Evolutionary conservation across 441 rosid genomes (phyloP).

Genomic region (Theobroma grandiflorum): DNA sequence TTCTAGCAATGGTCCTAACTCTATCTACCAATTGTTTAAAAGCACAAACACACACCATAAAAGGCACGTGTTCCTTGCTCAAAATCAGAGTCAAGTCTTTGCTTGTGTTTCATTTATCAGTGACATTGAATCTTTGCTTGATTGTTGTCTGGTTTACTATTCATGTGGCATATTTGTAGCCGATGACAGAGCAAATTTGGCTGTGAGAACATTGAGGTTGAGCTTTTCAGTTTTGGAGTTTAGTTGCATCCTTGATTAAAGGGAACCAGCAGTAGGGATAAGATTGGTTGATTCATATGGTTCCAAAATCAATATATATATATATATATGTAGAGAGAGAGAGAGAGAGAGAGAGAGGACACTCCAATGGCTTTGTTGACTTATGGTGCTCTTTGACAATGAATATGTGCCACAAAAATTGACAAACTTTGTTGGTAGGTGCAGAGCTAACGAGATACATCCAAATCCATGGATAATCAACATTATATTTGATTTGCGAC

Average conservation of each 20-base stretch:
- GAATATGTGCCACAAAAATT: not conserved
- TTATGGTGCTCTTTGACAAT: not conserved
- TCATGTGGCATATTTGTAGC: not conserved
- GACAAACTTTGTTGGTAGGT: not conserved
- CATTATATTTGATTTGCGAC: not conserved
- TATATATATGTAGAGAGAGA: not conserved
- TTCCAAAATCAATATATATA: not conserved
- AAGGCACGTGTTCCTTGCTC: not conserved
- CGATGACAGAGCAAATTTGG: not conserved
- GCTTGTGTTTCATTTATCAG: not conserved
- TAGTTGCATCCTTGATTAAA: not conserved
- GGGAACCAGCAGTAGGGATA: not conserved
- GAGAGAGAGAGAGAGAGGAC: not conserved
- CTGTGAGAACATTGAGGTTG: not conserved
- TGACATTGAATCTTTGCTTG: not conserved
- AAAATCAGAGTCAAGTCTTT: not conserved
- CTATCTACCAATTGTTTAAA: not conserved
- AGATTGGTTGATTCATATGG: not conserved
- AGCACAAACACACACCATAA: not conserved
- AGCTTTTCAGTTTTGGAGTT: not conserved
- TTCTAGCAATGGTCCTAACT: not conserved
- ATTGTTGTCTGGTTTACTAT: not conserved
- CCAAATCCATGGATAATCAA: not conserved
- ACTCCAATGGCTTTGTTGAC: constrained; percentile 7
- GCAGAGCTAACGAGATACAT: not conserved